Evolutionary conservation across 176 grass and related monocot species (phyloP), one percentile per base, ranked within the genome.

Genomic region (Musa schizocarpa): DNA sequence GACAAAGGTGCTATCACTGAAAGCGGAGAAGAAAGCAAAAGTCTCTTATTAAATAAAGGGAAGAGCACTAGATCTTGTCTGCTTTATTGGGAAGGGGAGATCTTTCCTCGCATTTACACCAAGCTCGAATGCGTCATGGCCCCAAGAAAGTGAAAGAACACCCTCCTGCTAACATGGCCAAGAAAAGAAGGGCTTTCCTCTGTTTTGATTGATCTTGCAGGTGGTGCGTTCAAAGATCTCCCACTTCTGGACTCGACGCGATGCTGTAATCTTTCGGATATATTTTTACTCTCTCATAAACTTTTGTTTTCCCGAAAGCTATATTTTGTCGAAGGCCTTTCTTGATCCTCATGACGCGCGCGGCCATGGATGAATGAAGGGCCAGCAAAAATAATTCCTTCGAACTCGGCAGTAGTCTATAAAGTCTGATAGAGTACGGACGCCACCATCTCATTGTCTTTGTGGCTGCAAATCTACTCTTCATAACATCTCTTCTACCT

Each of bases 1-100:
- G 29, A 50, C 48, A 69, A 69, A 69, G 67, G 48, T 49, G 22
- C 13, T 50, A 17, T 69, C 67, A 69, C 67, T 69, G 48, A 69
- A 69, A 69, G 57, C n/a, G 57, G n/a, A 61, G n/a, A 69, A 49
- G 16, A 69, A 50, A 29, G 67, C 34, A 69, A 69, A 69, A 69
- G 67, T 50, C 67, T 43, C 9, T 50, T 49, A 69, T 69, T 14
- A 69, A 43, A 11, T 69, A 69, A 69, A 69, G 67, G 20, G 9
- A 10, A 69, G 34, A 69, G 24, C 67, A 69, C 67, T 50, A 69
- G 34, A 43, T 48, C 11, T 48, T 69, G 9, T 69, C 67, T 49
- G 49, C 67, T 69, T 69, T 69, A 69, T 69, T 50, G 67, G 67
- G 67, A 69, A 69, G 67, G 29, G 24, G 13, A 20, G 2, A 34